Base-by-base conservation (phyloP, 2,329 filamentous ascomycete genomes). In the Fusarium sp. region DNA sequence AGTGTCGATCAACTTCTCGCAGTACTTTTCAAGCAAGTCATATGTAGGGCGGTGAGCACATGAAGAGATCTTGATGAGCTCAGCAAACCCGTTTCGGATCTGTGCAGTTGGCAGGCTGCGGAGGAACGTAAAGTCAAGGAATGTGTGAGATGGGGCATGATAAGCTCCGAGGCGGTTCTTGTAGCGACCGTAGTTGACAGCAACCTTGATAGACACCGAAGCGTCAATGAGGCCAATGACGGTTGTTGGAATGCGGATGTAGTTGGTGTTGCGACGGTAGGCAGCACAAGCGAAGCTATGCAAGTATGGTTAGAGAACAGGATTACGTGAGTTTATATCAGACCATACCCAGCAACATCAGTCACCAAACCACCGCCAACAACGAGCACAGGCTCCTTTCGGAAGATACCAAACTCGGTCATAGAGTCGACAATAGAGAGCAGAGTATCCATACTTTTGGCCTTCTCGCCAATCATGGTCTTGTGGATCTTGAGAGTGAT, bases 161-260 rank as follows among this genome's bases (percentile, higher is more conserved):
- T 93, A 93, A 5, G 91, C 91, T 30, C 91, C 91, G 0, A 93
- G 86, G 12, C 90, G 85, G 81, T 93, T 93, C 85, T 93, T 93
- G 84, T 92, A 92, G 78, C 90, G 89, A 77, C 90, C 90, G 74
- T 93, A 92, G 82, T 93, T 93, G 74, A 93, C 91, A 12, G 90
- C 91, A n/a, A 93, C 91, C 77, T 93, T 93, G 83, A 93, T 93
- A 37, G 89, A 91, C 53, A 93, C 91, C 16, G 90, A 92, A 4
- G 91, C 91, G 75, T 94, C 91, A 65, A 93, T 93, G 50, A 94
- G 83, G 10, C 91, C 91, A 75, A 94, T 93, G 68, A 93, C 89
- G 1, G 91, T 93, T 0, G 91, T 93, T 2, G 91, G 91, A 9
- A 93, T 87, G 50, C 91, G 89, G 76, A 93, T 92, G 81, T 87